These are phyloP conservation scores for Platanthera zijinensis DNA, from an alignment of 106 monocot species.

Conservation along the genomic window DNA sequence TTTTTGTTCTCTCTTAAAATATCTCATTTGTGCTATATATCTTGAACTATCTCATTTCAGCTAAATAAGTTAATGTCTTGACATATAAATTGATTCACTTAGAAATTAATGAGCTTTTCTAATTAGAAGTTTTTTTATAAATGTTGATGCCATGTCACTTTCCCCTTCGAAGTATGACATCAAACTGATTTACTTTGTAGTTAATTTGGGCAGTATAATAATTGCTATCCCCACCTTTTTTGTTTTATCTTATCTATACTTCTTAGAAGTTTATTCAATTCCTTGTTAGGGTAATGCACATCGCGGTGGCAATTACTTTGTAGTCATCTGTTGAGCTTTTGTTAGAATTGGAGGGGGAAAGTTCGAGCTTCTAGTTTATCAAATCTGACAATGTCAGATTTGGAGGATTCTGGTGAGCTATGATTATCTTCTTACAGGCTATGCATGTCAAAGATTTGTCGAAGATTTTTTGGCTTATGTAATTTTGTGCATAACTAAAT, in stretches of 20 bases:
- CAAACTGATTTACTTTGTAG: neutral
- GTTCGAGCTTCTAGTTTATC: neutral
- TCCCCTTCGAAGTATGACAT: neutral
- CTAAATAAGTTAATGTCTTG: neutral
- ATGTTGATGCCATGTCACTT: neutral
- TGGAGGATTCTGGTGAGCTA: conserved; percentile 24
- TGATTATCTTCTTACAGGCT: neutral
- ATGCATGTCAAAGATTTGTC: neutral
- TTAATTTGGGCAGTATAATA: neutral
- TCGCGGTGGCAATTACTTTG: neutral
- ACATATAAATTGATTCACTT: neutral
- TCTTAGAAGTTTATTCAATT: neutral
- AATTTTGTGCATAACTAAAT: conserved; percentile 6
- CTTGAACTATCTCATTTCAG: too few relatives aligned
- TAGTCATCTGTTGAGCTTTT: neutral
- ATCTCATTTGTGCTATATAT: too few relatives aligned
- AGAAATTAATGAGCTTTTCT: neutral
- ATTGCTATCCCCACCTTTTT: neutral
- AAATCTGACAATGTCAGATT: conserved; percentile 13
- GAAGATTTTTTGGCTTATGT: neutral
- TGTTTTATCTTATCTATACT: neutral
- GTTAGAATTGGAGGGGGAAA: neutral
- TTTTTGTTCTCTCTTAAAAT: too few relatives aligned
- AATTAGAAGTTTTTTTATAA: too few relatives aligned
- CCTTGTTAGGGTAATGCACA: neutral